A percentile compares a stretch with the other conserved stretches of the same genome.
phyloP scores from a whole-genome alignment of 1,284 basidiomycete species.

The Flammula alnicola region DNA sequence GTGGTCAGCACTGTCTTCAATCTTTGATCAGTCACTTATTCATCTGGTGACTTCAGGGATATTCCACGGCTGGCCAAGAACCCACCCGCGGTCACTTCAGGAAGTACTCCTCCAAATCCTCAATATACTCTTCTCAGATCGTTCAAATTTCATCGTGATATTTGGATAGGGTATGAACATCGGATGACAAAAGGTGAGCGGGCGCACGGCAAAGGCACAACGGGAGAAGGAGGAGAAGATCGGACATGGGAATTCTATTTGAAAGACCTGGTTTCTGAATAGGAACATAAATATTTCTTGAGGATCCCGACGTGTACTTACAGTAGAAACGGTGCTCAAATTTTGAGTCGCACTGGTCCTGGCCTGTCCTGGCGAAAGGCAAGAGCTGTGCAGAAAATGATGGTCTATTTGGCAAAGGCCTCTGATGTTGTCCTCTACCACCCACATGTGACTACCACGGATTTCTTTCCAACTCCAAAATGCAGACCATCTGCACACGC shows the following conservation, averaged over 20 bases:
- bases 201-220: conserved; percentile 64
- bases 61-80: conserved; percentile 81
- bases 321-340: not conserved
- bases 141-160: conserved; percentile 76
- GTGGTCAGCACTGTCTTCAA: conserved; percentile 58
- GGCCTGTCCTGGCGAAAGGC: too few relatives aligned
- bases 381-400: not conserved
- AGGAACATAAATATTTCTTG: not conserved
- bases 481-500: conserved; percentile 28
- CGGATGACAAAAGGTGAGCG: conserved; percentile 88
- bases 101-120: conserved; percentile 59
- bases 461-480: conserved; percentile 19
- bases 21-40: not conserved
- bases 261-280: conserved; percentile 11
- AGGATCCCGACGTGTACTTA: not conserved
- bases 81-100: conserved; percentile 53
- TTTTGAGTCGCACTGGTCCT: too few relatives aligned
- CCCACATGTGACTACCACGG: conserved; percentile 12
- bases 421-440: conserved; percentile 5
- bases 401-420: conserved; percentile 16
- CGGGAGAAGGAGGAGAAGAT: conserved; percentile 76
- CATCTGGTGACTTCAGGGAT: conserved; percentile 55
- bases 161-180: conserved; percentile 89
- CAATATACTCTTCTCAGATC: conserved; percentile 79
- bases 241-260: conserved; percentile 77